Evolutionary conservation across 148 eudicot genomes (phyloP).

Genomic region (Fagopyrum esculentum): DNA sequence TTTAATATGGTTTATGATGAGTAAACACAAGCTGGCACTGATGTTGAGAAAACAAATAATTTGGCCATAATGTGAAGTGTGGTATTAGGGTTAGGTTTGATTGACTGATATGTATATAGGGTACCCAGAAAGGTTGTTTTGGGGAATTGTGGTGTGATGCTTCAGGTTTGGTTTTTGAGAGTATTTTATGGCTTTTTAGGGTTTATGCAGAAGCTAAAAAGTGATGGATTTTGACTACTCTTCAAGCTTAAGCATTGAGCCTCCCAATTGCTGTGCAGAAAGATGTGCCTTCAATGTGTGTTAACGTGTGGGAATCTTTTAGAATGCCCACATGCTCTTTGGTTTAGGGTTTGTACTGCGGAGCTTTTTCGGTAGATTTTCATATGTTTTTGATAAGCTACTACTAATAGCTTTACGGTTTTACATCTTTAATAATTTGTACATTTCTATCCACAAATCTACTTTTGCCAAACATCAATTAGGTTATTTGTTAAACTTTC

Average conservation of each 20-base stretch:
- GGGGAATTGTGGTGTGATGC: background rate
- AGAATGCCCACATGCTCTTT: background rate
- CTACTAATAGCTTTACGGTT: no score
- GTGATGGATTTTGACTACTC: conserved; percentile 19
- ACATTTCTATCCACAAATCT: no score
- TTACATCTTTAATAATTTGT: no score
- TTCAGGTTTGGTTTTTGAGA: background rate
- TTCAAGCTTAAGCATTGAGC: conserved; percentile 14
- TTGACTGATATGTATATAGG: background rate
- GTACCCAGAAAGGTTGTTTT: background rate
- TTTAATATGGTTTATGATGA: background rate
- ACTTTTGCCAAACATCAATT: no score
- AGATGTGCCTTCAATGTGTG: conserved; percentile 3
- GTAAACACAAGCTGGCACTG: conserved; percentile 4
- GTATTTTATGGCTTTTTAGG: conserved; percentile 2
- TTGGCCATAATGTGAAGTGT: background rate
- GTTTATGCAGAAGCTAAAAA: conserved; percentile 14
- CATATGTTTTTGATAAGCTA: no score
- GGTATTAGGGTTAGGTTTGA: background rate
- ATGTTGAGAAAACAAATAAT: conserved; percentile 8
- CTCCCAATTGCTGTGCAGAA: conserved; percentile 2
- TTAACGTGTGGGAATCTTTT: conserved; percentile 2
- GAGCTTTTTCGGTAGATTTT: no score
- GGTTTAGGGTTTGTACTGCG: no score
- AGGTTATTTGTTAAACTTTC: no score